Evolutionary conservation across 2,329 filamentous ascomycete species (phyloP).

Genomic region (Pseudogymnoascus sp.): DNA sequence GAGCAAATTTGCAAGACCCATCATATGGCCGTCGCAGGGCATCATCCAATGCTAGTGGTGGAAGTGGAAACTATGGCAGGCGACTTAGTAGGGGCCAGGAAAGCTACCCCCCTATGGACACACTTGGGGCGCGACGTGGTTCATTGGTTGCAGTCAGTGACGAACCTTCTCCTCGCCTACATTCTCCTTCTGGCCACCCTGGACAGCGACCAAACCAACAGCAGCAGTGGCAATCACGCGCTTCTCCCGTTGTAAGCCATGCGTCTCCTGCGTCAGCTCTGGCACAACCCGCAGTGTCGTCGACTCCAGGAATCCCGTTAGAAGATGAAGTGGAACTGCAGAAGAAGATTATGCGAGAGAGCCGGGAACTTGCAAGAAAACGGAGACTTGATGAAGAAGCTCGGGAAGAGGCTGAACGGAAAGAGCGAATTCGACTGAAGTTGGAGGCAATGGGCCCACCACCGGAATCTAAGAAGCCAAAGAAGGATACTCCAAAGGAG

Average conservation of each 20-base stretch:
- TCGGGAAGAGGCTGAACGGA: conserved; percentile 62
- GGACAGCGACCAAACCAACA: conserved; percentile 23
- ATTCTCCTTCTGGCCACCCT: conserved; percentile 26
- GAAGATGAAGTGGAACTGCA: conserved; percentile 55
- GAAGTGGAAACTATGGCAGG: conserved; percentile 59
- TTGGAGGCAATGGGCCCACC: conserved; percentile 60
- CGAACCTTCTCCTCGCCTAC: conserved; percentile 40
- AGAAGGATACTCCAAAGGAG: conserved; percentile 43
- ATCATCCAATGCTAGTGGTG: conserved; percentile 86
- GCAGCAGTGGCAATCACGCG: conserved; percentile 33
- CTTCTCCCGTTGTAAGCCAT: conserved; percentile 29
- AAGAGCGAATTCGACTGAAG: conserved; percentile 64
- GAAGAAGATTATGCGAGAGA: conserved; percentile 66
- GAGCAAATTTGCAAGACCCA: conserved; percentile 56
- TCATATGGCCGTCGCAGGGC: conserved; percentile 69
- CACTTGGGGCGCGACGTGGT: conserved; percentile 37
- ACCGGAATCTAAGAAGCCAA: conserved; percentile 50
- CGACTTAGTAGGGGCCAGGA: conserved; percentile 29
- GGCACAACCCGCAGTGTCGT: conserved; percentile 19
- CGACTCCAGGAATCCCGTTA: conserved; percentile 26
- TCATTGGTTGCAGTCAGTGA: conserved; percentile 45
- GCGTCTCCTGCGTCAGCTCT: conserved; percentile 30
- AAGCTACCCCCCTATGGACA: conserved; percentile 26
- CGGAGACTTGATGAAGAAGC: conserved; percentile 60
- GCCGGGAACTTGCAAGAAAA: conserved; percentile 60